Evolutionary conservation across 345 rosid genomes (phyloP), one percentile per base, ranked within the genome.

Genomic region (Tarenaya hassleriana): DNA sequence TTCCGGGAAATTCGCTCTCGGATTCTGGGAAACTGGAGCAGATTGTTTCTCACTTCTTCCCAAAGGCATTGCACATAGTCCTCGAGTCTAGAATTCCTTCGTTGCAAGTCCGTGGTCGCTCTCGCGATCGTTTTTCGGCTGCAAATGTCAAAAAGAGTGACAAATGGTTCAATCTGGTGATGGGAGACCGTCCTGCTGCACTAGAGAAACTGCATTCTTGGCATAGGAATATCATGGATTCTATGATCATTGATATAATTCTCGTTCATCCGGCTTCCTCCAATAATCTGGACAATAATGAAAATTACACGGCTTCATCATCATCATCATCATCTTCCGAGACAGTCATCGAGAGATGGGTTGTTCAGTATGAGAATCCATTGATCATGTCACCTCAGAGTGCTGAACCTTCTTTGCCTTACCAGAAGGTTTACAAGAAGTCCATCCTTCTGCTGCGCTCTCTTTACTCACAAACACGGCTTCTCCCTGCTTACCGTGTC

Each of bases 261-360:
- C 82, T 89, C 14, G 79, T 83, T 49, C 82, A 63, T 37, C 71
- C 73, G 7, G 71, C 17, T 47, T 69, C 84, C 1, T 52, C 51
- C 45, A 65, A 72, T 41, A 32, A 66, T 66, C 37, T 69, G 41
- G 58, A 41, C 40, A 57, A 57, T 69, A 18, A 62, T 53, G 43
- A 44, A 24, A 1, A 54, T 61, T 12, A 40, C 10, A 11, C 0
- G 19, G 37, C 31, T 1, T 49, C 41, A 51, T 45, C 70, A 7
- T 2, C 29, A 24, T 24, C 29, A 24, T 24, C 29, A 5, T 24
- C 55, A 11, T n/a, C 74, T 13, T 17, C 48, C n/a, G 94, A 89
- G 73, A 81, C 86, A 34, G 84, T 89, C 47, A 76, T 89, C 27
- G 97, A 86, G 74, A 75, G 95, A 62, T 89, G 97, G 97, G 69